Base-by-base conservation (phyloP, 805 yeast species). In the Cyberlindnera suaveolens region DNA sequence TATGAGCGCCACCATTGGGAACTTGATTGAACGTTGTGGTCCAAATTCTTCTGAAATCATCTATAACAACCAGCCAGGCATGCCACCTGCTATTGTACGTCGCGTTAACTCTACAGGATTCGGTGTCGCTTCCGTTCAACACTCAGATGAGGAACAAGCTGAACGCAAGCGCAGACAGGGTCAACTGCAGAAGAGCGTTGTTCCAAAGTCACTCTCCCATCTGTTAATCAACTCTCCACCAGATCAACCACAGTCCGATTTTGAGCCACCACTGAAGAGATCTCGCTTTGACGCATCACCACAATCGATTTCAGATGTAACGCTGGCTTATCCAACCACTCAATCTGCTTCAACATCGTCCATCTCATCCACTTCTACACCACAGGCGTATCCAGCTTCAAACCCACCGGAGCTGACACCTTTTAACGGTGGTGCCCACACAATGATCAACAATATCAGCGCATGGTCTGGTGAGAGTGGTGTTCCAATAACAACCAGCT, bases 1-100 rank as follows among this genome's bases (percentile, higher is more conserved):
- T 45, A 75, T 79, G 78, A 67, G 71, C 50, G 82, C 84, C 7
- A 80, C 86, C 0, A 70, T 79, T 23, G 81, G 79, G 39, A 78
- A 80, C 51, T 61, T 80, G 51, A 75, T 77, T 43, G 76, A 78
- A 44, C 65, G 82, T 52, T 77, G 83, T 65, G 82, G 83, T 1
- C 80, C 82, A 1, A 78, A 77, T 56, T 73, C 82, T 4, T 67
- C 78, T 2, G 82, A 78, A 49, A 62, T 77, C 23, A 67, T 77
- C n/a, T 71, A 72, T 52, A 63, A 59, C 39, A 52, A 54, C 35
- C 63, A 63, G 31, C 69, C 70, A 8, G 82, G 81, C 16, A 72
- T 78, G 75, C 82, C 82, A 13, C 82, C 82, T 14, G 82, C 82
- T 1, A 64, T 73, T 16, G 71, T 71, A 11, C 67, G 83, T 50